Evolutionary conservation across 805 yeast species (phyloP).

Genomic region (Candida tammaniensis): DNA sequence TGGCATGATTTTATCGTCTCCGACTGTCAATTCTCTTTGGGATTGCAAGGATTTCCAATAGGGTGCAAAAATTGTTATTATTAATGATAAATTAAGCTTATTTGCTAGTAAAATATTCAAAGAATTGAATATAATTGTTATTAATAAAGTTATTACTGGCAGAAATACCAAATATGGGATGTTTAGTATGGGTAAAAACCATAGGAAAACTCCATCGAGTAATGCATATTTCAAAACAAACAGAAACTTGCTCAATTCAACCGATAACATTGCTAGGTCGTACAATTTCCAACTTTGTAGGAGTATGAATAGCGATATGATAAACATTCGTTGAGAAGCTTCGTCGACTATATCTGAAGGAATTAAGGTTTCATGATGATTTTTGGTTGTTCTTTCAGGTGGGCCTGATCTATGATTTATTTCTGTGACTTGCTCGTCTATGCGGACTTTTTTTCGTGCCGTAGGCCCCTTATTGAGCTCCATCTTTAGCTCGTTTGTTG

Average conservation of each 20-base stretch:
- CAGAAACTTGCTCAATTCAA: constrained; percentile 43
- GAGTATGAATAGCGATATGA: constrained; percentile 61
- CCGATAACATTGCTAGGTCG: constrained; percentile 55
- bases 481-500: too few relatives aligned
- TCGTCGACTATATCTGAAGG: constrained; percentile 66
- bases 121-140: constrained; percentile 45
- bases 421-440: constrained; percentile 11
- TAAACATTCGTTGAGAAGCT: constrained; percentile 71
- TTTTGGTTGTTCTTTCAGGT: too few relatives aligned
- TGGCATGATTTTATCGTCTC: constrained; percentile 45
- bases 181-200: constrained; percentile 68
- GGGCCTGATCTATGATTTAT: constrained; percentile 4
- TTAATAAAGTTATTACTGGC: constrained; percentile 50
- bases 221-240: constrained; percentile 70
- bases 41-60: constrained; percentile 42
- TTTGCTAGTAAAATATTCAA: constrained; percentile 55
- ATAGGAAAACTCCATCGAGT: constrained; percentile 68
- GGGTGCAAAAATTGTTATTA: constrained; percentile 32
- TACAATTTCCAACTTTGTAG: constrained; percentile 87
- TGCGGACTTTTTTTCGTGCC: constrained; percentile 15
- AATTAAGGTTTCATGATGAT: constrained; percentile 38
- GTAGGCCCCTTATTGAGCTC: too few relatives aligned
- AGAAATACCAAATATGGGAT: constrained; percentile 73
- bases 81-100: constrained; percentile 48
- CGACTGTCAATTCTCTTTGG: constrained; percentile 49